Evolutionary conservation across 2,329 filamentous ascomycete genomes (phyloP), one percentile per base, ranked within the genome.

Genomic region (Colletotrichum truncatum): DNA sequence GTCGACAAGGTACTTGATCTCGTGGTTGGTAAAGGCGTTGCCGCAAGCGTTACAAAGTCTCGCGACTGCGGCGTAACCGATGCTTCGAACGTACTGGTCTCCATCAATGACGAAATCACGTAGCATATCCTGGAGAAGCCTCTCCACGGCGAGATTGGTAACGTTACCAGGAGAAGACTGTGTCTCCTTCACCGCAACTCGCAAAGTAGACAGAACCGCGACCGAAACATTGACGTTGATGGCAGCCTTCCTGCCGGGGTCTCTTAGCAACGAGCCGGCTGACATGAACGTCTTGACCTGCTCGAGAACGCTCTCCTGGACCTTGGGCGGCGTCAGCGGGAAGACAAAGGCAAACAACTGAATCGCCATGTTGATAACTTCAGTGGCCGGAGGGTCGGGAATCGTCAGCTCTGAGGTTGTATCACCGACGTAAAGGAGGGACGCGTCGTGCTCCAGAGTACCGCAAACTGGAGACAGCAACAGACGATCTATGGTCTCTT

Each of bases 241-340:
- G 2, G 97, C 96, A 30, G 94, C 92, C 76, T 93, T 97, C 54
- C 95, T 87, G 6, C 94, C 94, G 2, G 91, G 91, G 71, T 98
- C 96, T 68, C 96, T 88, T 70, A 95, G 92, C 21, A 98, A 82
- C 52, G 87, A 89, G 1, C 89, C 88, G 2, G 94, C 92, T 1
- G 93, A 91, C n/a, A 96, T 83, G 73, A 97, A 97, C 0, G 93
- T 96, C 14, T 93, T 91, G 49, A 98, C 90, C 74, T 99, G 96
- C 76, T 99, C 96, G 9, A 99, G 82, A 49, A 97, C 93, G 73
- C 95, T 98, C 76, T 99, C 96, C 73, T 99, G 96, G 3, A 99
- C 93, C 73, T 95, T 97, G 4, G 93, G 86, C 0, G 93, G 91
- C 46, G 97, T 97, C 9, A 98, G 82, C 3, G 96, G 94, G 62